phyloP scores from a whole-genome alignment of 805 yeast species.

The Ogataea nakhonphanomensis region DNA sequence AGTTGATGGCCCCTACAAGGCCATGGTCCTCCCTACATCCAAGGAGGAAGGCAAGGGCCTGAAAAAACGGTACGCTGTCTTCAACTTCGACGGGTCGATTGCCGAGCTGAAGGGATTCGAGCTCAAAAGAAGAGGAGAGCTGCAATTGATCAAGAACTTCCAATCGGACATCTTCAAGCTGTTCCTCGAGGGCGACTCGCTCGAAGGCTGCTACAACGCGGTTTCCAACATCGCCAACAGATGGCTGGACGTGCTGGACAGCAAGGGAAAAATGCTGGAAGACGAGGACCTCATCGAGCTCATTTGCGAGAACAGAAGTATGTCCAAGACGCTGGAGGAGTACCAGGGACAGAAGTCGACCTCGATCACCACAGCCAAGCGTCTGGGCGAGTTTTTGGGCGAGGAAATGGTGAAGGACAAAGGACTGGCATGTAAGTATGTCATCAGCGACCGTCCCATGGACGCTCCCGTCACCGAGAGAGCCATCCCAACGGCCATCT shows the following conservation, averaged over 20 bases:
- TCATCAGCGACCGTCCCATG: slow-evolving; percentile 78
- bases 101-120: slow-evolving; percentile 98
- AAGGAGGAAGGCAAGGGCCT: slow-evolving; percentile 96
- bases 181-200: slow-evolving; percentile 77
- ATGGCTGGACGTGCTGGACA: slow-evolving; percentile 92
- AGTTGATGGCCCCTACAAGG: slow-evolving; percentile 97
- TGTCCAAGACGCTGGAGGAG: slow-evolving; percentile 88
- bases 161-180: slow-evolving; percentile 92
- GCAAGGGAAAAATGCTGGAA: slow-evolving; percentile 80
- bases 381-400: slow-evolving; percentile 93
- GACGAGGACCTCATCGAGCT: slow-evolving; percentile 92
- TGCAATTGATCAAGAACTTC: slow-evolving; percentile 88
- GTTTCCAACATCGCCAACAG: slow-evolving; percentile 93
- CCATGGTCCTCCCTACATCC: slow-evolving; percentile 96
- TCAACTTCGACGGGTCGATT: slow-evolving; percentile 86
- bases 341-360: slow-evolving; percentile 91
- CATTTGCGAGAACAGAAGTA: slow-evolving; percentile 92
- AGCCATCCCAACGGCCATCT: slow-evolving; percentile 94
- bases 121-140: slow-evolving; percentile 93
- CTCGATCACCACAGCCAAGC: slow-evolving; percentile 89
- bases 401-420: slow-evolving; percentile 95
- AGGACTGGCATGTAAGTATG: slow-evolving; percentile 92
- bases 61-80: slow-evolving; percentile 95
- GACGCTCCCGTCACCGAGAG: slow-evolving; percentile 93
- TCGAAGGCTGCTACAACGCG: slow-evolving; percentile 78